Evolutionary conservation across 2,329 filamentous ascomycete genomes (phyloP).

Genomic region (Aspergillus pseudonomiae): DNA sequence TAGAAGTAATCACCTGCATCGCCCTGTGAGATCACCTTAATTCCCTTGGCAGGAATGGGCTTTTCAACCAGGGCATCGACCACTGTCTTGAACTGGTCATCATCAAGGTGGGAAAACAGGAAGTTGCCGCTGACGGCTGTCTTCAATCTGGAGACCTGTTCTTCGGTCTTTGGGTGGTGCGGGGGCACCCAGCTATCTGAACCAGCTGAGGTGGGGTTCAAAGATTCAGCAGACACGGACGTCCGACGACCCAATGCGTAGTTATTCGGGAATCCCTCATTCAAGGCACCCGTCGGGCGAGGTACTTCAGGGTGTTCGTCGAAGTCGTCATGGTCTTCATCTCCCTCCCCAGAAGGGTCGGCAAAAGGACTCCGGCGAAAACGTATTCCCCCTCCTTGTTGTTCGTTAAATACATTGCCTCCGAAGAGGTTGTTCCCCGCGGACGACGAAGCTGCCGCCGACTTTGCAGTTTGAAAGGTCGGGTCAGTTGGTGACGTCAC

Average conservation of each 20-base stretch:
- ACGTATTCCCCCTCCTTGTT: conserved; percentile 27
- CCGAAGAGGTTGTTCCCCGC: conserved; percentile 50
- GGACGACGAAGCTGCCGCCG: conserved; percentile 26
- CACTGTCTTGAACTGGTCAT: conserved; percentile 86
- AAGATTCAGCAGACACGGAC: conserved; percentile 93
- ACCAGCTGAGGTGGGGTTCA: conserved; percentile 82
- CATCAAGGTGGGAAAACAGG: conserved; percentile 90
- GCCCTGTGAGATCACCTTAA: conserved; percentile 91
- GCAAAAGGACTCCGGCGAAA: conserved; percentile 41
- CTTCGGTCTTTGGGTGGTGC: conserved; percentile 76
- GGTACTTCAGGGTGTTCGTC: conserved; percentile 25
- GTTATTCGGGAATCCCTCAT: conserved; percentile 70
- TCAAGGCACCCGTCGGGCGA: conserved; percentile 30
- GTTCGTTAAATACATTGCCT: conserved; percentile 28
- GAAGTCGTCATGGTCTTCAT: conserved; percentile 25
- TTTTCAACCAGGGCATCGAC: conserved; percentile 92
- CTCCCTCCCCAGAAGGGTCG: conserved; percentile 22
- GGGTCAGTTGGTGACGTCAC: conserved; percentile 74
- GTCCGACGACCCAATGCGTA: conserved; percentile 93
- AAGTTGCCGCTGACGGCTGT: conserved; percentile 87
- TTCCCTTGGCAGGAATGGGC: conserved; percentile 87
- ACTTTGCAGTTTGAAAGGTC: conserved; percentile 54
- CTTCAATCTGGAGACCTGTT: conserved; percentile 79
- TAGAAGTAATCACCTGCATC: conserved; percentile 98
- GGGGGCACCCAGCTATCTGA: conserved; percentile 92